phyloP scores from a whole-genome alignment of 2,329 filamentous ascomycete species.

The Fusarium circinatum region DNA sequence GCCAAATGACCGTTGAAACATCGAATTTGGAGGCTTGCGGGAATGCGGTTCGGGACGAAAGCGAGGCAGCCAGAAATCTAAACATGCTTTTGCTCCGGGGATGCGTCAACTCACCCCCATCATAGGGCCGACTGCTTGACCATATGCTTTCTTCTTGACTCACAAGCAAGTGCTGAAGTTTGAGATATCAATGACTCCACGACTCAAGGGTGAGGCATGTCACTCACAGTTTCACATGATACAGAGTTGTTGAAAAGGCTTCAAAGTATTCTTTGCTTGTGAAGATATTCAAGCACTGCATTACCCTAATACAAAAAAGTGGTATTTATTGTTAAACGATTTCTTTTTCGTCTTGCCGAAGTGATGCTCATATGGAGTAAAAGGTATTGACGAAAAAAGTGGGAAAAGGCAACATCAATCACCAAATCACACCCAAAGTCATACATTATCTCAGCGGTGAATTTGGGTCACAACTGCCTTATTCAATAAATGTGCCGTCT shows the following conservation, averaged over 20 bases:
- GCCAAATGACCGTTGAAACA: neutral
- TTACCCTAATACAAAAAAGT: neutral
- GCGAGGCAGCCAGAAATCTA: neutral
- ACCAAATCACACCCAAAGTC: neutral
- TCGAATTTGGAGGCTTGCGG: neutral
- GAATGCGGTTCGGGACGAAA: neutral
- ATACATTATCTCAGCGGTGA: neutral
- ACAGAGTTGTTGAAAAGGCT: neutral
- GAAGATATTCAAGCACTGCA: neutral
- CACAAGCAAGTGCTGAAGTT: neutral
- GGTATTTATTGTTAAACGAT: neutral
- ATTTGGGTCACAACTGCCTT: neutral
- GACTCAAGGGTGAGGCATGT: conserved; percentile 4
- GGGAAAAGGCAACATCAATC: neutral
- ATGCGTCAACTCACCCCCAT: neutral
- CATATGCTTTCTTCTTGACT: neutral
- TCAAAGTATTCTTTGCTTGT: neutral
- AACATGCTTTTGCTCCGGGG: neutral
- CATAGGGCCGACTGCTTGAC: neutral
- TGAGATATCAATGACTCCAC: conserved; percentile 1
- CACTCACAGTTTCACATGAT: neutral
- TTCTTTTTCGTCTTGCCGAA: neutral
- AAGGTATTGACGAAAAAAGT: neutral
- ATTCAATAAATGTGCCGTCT: too few relatives aligned
- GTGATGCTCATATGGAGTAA: neutral